Conservation (phyloP, 352 stramenopile species). For the Globisporangium echinulatum region DNA sequence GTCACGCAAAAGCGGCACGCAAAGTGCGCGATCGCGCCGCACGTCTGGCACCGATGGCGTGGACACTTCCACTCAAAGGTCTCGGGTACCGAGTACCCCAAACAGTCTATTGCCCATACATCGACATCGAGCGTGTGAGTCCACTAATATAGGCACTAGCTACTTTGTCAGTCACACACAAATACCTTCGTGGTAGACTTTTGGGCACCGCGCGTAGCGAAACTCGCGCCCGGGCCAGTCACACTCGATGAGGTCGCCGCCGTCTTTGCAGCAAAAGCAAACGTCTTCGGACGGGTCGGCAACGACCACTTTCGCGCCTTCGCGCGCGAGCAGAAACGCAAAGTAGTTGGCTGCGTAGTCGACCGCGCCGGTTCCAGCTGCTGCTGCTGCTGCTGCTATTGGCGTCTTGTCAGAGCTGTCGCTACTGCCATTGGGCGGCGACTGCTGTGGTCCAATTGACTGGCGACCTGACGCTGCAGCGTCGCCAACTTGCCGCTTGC, state of each 20-base stretch:
- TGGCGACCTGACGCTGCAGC: too few species aligned
- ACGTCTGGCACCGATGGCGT: slow-evolving; percentile 60
- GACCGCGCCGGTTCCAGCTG: slow-evolving; percentile 37
- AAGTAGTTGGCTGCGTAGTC: slow-evolving; percentile 69
- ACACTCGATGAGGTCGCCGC: slow-evolving; percentile 72
- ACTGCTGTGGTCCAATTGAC: too few species aligned
- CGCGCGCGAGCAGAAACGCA: slow-evolving; percentile 47
- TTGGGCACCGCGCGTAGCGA: slow-evolving; percentile 43
- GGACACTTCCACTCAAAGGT: slow-evolving; percentile 58
- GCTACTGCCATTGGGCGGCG: too few species aligned
- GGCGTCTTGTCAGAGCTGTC: too few species aligned
- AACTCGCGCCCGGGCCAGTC: slow-evolving; percentile 50
- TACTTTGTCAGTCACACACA: too few species aligned
- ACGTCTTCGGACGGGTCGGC: slow-evolving; percentile 64
- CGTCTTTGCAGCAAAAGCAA: slow-evolving; percentile 83
- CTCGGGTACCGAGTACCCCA: slow-evolving; percentile 56
- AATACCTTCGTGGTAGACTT: slow-evolving; percentile 77
- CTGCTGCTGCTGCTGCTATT: slow-evolving; percentile 16
- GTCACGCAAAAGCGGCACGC: slow-evolving; percentile 70
- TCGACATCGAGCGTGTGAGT: background rate
- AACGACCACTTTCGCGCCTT: slow-evolving; percentile 15
- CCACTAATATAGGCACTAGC: background rate
- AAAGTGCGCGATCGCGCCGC: slow-evolving; percentile 44
- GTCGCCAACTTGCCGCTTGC: slow-evolving; percentile 25
- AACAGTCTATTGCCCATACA: slow-evolving; percentile 33